A percentile compares a stretch with the other conserved stretches of the same genome.
Conservation (phyloP, 768 basidiomycete genomes). For the Tulasnella sp. region DNA sequence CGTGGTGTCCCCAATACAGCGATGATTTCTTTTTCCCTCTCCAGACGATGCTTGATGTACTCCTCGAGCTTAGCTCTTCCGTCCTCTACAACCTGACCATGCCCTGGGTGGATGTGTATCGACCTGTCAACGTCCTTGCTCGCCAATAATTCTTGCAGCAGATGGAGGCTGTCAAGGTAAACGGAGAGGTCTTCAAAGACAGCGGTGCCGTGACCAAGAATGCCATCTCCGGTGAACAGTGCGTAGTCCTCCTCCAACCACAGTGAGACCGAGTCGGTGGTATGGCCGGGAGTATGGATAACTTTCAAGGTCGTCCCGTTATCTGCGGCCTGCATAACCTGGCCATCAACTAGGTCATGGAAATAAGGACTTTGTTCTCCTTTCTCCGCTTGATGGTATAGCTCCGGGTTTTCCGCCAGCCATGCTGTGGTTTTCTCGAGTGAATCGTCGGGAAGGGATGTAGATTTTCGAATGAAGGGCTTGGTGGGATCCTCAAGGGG, state of each 20-base stretch:
- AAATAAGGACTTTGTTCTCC: constrained; percentile 48
- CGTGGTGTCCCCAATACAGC: constrained; percentile 49
- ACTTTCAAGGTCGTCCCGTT: constrained; percentile 54
- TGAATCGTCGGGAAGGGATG: constrained; percentile 31
- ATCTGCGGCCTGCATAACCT: constrained; percentile 50
- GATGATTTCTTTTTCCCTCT: constrained; percentile 80
- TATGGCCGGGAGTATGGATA: constrained; percentile 89
- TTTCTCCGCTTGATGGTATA: constrained; percentile 50
- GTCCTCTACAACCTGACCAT: constrained; percentile 75
- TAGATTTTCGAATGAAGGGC: constrained; percentile 21
- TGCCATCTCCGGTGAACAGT: constrained; percentile 88
- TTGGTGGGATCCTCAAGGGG: constrained; percentile 43
- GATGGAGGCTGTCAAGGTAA: constrained; percentile 68
- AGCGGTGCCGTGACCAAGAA: constrained; percentile 88
- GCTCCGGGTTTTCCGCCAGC: constrained; percentile 50
- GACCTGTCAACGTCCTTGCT: neutral
- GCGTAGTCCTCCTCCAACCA: constrained; percentile 68
- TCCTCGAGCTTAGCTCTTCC: constrained; percentile 62
- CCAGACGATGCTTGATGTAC: constrained; percentile 80
- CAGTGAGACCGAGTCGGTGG: constrained; percentile 79
- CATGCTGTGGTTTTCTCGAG: constrained; percentile 45
- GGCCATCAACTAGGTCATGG: constrained; percentile 63
- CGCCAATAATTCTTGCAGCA: constrained; percentile 50
- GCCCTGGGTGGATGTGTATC: constrained; percentile 75
- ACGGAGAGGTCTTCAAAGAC: constrained; percentile 81